Evolutionary conservation across 257 asterid species (phyloP), one percentile per base, ranked within the genome.

Genomic region (Verbascum thapsus): DNA sequence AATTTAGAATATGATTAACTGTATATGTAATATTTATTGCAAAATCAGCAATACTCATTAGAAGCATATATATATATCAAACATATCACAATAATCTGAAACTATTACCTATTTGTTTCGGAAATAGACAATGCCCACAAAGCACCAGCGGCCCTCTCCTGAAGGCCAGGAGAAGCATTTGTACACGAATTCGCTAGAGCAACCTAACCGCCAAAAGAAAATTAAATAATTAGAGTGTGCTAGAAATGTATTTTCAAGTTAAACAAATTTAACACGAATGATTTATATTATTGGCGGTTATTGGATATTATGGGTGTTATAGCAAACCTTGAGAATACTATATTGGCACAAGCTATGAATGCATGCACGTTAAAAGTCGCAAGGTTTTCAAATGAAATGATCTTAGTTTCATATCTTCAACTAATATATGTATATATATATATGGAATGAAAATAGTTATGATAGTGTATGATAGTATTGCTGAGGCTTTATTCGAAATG

Each of bases 111-210:
- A 75, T 92, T 92, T 60, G 94, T 77, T 87, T 92, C 92, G 7
- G 92, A 85, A 30, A 85, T 88, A 1, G 92, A 85, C 76, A 85
- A 71, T 64, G 88, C 88, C 88, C 92, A 85, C 1, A 79, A 78
- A 55, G 92, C 92, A 78, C 92, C 92, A 4, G 92, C 92, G 63
- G 92, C 92, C 69, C 92, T 80, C 79, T 85, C 92, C 71, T 82
- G 92, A 69, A 85, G 88, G 58, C 87, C 78, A 13, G 71, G 83
- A 58, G 92, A 74, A 34, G 92, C 74, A 74, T 72, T 71, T 11
- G 61, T 30, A 53, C 51, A 56, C 23, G 67, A 49, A 55, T 23
- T 62, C 20, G 68, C 63, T 17, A 56, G 15, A 18, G 35, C 40
- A 61, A 61, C 23, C 45, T 48, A 62, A 68, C 49, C 57, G 54